Evolutionary conservation across 2,329 filamentous ascomycete species (phyloP), one percentile per base, ranked within the genome.

Genomic region (Chrysoporthe deuterocubensis): DNA sequence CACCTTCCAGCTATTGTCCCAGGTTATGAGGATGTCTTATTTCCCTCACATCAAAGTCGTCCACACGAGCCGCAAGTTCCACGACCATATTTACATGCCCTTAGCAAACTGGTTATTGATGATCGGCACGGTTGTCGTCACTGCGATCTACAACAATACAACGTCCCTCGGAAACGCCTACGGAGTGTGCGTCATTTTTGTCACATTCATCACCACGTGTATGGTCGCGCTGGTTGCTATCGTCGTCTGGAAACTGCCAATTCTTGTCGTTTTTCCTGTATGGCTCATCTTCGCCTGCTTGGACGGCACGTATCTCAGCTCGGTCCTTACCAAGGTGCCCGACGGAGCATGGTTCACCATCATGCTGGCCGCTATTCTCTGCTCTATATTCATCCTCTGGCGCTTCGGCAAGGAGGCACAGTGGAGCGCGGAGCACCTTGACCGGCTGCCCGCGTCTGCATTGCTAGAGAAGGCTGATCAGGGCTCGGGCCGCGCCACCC

Each of bases 291-390:
- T 94, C 70, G 87, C 85, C n/a, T 81, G 81, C 1, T 79, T 93
- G 63, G 92, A 94, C 72, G 89, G 89, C 7, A 81, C 90, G 0
- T 94, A 89, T 74, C 82, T 94, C 4, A 90, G 89, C 0, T 87
- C 91, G 0, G 86, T 90, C 0, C 81, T 94, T 0, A 89, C 83
- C 60, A 94, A 94, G 75, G 89, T 94, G 0, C 91, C 92, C 0
- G 83, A 89, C 11, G 92, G 92, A 1, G 92, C 90, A 1, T 94
- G 92, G 92, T 92, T 94, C 74, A 94, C 92, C 0, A 79, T 94
- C 1, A 81, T 88, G 0, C 81, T 94, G 5, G 84, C 90, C 0
- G 80, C 82, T 3, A 79, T 91, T 9, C 83, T 94, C 1, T 85
- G 89, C 0, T 80, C 78, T 56, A 78, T 93, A 56, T 91, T 94